Conservation (phyloP, 1,284 basidiomycete genomes). For the Trichosporon coremiiforme region DNA sequence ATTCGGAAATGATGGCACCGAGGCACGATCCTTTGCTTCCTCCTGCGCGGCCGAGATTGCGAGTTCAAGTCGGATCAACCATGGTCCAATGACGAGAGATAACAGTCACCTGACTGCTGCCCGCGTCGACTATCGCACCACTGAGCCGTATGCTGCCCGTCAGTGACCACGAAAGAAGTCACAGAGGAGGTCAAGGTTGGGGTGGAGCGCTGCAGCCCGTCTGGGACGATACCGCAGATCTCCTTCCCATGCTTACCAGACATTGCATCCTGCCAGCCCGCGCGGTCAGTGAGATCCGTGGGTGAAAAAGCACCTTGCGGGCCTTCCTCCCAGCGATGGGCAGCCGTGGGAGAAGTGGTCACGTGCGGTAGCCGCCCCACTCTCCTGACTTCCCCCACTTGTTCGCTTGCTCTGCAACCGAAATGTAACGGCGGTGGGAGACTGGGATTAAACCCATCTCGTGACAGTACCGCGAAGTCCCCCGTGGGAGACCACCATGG, state of each 20-base stretch:
- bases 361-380: neutral
- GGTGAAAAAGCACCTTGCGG: neutral
- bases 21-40: neutral
- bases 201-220: neutral
- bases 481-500: constrained; percentile 13
- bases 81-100: constrained; percentile 4
- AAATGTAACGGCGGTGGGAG: neutral
- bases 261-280: neutral
- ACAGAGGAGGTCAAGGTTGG: neutral
- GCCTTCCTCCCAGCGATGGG: neutral
- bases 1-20: constrained; percentile 9
- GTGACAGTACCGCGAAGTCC: neutral
- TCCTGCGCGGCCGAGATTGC: constrained; percentile 9
- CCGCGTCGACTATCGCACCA: neutral
- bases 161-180: neutral
- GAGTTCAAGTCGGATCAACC: neutral
- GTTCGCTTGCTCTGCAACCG: too few relatives aligned
- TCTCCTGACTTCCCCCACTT: too few relatives aligned
- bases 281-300: neutral
- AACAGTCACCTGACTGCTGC: neutral
- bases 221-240: neutral
- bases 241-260: neutral
- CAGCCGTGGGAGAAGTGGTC: neutral
- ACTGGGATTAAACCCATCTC: neutral
- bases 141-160: neutral